Percentiles rank a stretch among this genome's conserved stretches.
Evolutionary conservation across 1,284 basidiomycete genomes (phyloP).

Genomic region (Laetiporus sulphureus): DNA sequence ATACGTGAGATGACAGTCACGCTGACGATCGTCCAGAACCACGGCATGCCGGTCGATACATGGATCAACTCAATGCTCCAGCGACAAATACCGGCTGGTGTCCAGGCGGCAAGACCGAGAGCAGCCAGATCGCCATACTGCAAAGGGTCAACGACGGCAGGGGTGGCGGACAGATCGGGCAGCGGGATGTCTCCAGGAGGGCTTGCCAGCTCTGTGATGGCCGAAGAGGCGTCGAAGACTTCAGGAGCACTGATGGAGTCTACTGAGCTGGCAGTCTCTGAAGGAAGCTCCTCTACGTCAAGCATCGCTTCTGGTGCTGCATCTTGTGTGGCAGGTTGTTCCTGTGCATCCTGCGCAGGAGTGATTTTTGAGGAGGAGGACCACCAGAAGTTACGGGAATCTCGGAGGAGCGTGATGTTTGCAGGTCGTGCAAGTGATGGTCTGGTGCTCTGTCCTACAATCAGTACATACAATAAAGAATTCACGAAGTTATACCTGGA

Average conservation of each 20-base stretch:
- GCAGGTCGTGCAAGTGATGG: neutral
- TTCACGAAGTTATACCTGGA: conserved; percentile 3
- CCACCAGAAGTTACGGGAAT: conserved; percentile 9
- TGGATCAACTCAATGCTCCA: conserved; percentile 68
- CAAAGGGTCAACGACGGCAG: conserved; percentile 30
- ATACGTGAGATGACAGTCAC: conserved; percentile 68
- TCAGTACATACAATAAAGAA: neutral
- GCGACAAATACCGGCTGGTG: conserved; percentile 30
- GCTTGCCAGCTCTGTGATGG: conserved; percentile 1
- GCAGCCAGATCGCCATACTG: conserved; percentile 77
- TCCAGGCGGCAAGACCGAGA: conserved; percentile 68
- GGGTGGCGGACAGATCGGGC: conserved; percentile 4
- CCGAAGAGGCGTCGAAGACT: neutral
- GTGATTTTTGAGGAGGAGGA: conserved; percentile 5
- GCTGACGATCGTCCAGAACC: conserved; percentile 80
- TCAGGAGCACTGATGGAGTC: neutral
- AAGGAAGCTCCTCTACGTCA: conserved; percentile 1
- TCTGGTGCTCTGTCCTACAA: conserved; percentile 2
- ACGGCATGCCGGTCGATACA: conserved; percentile 70
- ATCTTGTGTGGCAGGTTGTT: neutral
- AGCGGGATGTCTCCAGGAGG: conserved; percentile 1
- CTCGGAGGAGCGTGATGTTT: neutral
- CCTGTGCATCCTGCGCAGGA: neutral
- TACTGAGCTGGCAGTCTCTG: conserved; percentile 1
- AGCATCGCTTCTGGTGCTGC: neutral